phyloP scores from a whole-genome alignment of 169 alveolate genomes.

The Plasmodium inui region DNA sequence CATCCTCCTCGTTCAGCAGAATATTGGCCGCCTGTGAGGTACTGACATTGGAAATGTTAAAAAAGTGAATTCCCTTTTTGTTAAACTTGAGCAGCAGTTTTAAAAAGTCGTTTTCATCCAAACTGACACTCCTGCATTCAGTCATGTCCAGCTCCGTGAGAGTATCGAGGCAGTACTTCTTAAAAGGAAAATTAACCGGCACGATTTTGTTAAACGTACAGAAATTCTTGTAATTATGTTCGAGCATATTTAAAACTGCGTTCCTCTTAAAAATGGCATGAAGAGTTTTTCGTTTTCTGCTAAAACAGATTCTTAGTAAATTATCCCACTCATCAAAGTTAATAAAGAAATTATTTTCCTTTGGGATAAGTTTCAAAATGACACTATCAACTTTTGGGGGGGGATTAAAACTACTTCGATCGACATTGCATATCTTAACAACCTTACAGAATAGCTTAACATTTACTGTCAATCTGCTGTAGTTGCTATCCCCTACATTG shows the following conservation, averaged over 20 bases:
- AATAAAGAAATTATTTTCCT: conserved; percentile 81
- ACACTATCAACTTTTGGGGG: conserved; percentile 99
- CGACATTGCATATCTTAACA: conserved; percentile 94
- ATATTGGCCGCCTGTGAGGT: conserved; percentile 13
- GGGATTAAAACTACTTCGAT: conserved; percentile 97
- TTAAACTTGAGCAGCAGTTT: conserved; percentile 90
- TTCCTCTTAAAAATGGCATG: conserved; percentile 96
- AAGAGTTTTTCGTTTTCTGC: conserved; percentile 97
- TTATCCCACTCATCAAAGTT: conserved; percentile 99
- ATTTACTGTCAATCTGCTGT: conserved; percentile 98
- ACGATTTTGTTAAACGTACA: conserved; percentile 85
- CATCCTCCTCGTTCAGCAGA: conserved; percentile 18
- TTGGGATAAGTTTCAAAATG: conserved; percentile 98
- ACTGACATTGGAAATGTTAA: conserved; percentile 80
- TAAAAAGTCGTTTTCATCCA: conserved; percentile 91
- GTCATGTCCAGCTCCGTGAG: conserved; percentile 28
- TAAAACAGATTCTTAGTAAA: conserved; percentile 96
- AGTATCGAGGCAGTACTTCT: conserved; percentile 71
- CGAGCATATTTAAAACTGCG: conserved; percentile 93
- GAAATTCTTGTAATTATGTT: conserved; percentile 93
- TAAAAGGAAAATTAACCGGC: conserved; percentile 81
- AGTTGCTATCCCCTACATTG: conserved; percentile 94
- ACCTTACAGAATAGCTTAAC: conserved; percentile 93
- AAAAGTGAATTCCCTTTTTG: conserved; percentile 91
- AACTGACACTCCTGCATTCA: conserved; percentile 88